Conservation (phyloP, 2,329 filamentous ascomycete genomes). For the Aspergillus brasiliensis region DNA sequence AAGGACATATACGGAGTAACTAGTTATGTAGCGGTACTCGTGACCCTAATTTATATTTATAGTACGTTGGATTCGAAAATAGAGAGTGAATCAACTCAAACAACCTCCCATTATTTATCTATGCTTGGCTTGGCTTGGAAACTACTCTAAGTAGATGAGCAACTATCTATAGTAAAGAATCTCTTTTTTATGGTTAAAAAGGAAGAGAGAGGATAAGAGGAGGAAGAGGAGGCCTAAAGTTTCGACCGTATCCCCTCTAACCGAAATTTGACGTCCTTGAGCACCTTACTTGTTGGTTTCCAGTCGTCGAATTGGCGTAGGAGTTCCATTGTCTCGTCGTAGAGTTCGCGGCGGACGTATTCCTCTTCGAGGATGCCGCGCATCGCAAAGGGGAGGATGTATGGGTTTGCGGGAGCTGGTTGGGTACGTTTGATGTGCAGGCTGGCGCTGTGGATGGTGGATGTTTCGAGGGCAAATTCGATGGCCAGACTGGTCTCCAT, state of each 20-base stretch:
- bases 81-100: too few relatives aligned
- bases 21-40: too few relatives aligned
- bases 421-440: slow-evolving; percentile 57
- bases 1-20: too few relatives aligned
- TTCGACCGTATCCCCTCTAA: slow-evolving; percentile 89
- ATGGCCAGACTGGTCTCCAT: slow-evolving; percentile 61
- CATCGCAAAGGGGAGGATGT: slow-evolving; percentile 93
- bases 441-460: slow-evolving; percentile 50
- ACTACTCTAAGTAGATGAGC: not conserved
- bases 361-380: slow-evolving; percentile 89
- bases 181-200: not conserved
- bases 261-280: slow-evolving; percentile 95
- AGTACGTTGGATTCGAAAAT: too few relatives aligned
- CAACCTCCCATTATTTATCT: too few relatives aligned
- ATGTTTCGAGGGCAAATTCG: slow-evolving; percentile 73
- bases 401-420: slow-evolving; percentile 67
- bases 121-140: too few relatives aligned
- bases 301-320: slow-evolving; percentile 90
- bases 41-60: too few relatives aligned
- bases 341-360: slow-evolving; percentile 78
- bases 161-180: not conserved
- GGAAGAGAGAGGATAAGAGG: not conserved
- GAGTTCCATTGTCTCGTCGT: slow-evolving; percentile 74
- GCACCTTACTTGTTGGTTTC: slow-evolving; percentile 84
- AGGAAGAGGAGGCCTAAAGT: slow-evolving; percentile 48